Percentiles rank a stretch among this genome's conserved stretches.
Evolutionary conservation across 306 rosid species (phyloP).

Genomic region (Carpinus viminea): DNA sequence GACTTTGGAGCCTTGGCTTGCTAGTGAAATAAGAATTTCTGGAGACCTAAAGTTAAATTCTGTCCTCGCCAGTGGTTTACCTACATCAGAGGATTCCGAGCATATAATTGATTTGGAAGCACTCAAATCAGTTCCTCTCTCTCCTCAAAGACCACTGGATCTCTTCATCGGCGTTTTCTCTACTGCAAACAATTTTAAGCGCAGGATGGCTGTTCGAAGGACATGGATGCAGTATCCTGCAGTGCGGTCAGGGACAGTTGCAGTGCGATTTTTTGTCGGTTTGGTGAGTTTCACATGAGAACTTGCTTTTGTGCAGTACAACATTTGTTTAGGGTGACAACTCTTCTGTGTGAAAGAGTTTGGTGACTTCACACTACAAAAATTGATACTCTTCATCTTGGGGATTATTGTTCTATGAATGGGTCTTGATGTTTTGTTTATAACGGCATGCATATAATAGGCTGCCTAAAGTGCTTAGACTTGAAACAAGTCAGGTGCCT

Average conservation of each 20-base stretch:
- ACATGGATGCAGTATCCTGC: conserved; percentile 98
- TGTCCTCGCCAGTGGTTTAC: conserved; percentile 89
- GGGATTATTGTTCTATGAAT: conserved; percentile 13
- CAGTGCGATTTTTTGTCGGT: conserved; percentile 97
- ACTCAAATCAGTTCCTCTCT: conserved; percentile 61
- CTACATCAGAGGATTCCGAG: conserved; percentile 95
- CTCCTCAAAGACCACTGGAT: conserved; percentile 52
- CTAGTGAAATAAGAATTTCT: conserved; percentile 68
- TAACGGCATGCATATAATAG: conserved; percentile 9
- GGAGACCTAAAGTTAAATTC: conserved; percentile 88
- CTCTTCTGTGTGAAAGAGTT: conserved; percentile 1
- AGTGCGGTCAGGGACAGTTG: conserved; percentile 63
- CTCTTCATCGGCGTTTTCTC: conserved; percentile 96
- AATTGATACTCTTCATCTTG: background rate
- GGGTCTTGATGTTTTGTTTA: conserved; percentile 5
- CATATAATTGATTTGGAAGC: conserved; percentile 74
- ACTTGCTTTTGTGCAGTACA: conserved; percentile 8
- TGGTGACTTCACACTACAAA: conserved; percentile 1
- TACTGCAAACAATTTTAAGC: conserved; percentile 94
- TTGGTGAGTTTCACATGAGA: conserved; percentile 64
- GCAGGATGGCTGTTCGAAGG: conserved; percentile 96
- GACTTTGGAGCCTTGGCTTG: conserved; percentile 99
- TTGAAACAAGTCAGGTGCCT: conserved; percentile 6
- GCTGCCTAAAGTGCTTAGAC: background rate
- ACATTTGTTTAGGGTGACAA: conserved; percentile 8